phyloP scores from a whole-genome alignment of 192 early-diverging fungal genomes.

The Mortierella hygrophila region DNA sequence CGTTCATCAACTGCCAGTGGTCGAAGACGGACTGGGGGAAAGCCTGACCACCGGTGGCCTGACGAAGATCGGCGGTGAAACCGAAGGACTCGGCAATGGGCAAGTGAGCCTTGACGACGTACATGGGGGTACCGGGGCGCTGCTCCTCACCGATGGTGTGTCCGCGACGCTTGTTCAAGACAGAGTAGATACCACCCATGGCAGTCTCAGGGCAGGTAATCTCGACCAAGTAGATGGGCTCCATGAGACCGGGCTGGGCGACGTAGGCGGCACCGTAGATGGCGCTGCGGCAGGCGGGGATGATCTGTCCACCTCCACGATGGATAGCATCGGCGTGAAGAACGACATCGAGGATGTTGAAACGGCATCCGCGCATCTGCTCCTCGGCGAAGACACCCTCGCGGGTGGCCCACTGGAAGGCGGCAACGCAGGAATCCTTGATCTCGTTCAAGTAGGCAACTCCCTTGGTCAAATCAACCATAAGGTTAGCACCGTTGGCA shows the following conservation, averaged over 20 bases:
- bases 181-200: constrained; percentile 98
- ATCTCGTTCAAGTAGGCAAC: constrained; percentile 99
- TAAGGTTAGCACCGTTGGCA: constrained; percentile 84
- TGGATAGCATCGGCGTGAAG: constrained; percentile 99
- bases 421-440: constrained; percentile 97
- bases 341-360: constrained; percentile 97
- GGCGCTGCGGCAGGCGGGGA: constrained; percentile 94
- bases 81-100: constrained; percentile 99
- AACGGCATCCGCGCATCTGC: constrained; percentile 95
- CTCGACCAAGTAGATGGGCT: constrained; percentile 97
- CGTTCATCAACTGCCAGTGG: constrained; percentile 95
- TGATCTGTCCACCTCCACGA: constrained; percentile 98
- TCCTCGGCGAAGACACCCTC: constrained; percentile 94
- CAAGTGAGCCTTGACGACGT: constrained; percentile 95
- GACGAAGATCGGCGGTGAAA: constrained; percentile 95
- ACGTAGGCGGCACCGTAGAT: constrained; percentile 88
- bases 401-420: constrained; percentile 96
- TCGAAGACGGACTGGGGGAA: constrained; percentile 98
- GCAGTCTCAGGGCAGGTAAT: constrained; percentile 94
- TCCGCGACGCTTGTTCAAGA: constrained; percentile 96
- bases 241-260: constrained; percentile 90
- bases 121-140: constrained; percentile 90
- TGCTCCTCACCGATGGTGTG: constrained; percentile 92
- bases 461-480: constrained; percentile 96
- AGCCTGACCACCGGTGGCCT: constrained; percentile 96